phyloP scores from a whole-genome alignment of 495 filamentous ascomycete species.

The Penicillium silybi region DNA sequence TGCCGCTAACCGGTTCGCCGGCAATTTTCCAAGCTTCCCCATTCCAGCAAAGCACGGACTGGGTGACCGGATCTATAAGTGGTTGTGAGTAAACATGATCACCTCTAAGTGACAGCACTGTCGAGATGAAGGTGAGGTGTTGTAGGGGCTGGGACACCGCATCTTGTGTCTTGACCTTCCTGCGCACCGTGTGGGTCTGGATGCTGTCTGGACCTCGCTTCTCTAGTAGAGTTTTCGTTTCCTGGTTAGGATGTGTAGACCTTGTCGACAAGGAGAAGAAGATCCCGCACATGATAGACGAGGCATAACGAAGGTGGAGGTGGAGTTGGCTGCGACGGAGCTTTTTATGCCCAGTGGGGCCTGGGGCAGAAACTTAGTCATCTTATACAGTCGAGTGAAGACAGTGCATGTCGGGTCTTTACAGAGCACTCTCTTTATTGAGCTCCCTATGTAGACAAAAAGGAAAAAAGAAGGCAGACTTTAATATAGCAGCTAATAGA shows the following conservation, averaged over 20 bases:
- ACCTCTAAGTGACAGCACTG: slow-evolving; percentile 82
- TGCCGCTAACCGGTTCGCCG: slow-evolving; percentile 51
- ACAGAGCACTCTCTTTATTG: not conserved
- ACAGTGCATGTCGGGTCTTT: not conserved
- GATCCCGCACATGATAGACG: slow-evolving; percentile 59
- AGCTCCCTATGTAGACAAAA: not conserved
- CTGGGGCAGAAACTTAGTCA: slow-evolving; percentile 22
- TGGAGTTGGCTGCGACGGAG: not conserved
- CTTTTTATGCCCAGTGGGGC: slow-evolving; percentile 12
- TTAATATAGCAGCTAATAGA: not conserved
- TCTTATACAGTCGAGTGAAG: not conserved
- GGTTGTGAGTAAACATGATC: slow-evolving; percentile 69
- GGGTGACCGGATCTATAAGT: slow-evolving; percentile 53
- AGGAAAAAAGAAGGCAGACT: no score
- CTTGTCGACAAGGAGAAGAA: slow-evolving; percentile 48
- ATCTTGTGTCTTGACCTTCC: slow-evolving; percentile 17
- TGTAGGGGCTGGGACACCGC: slow-evolving; percentile 21
- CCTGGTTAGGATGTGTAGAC: slow-evolving; percentile 32
- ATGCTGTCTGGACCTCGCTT: slow-evolving; percentile 56
- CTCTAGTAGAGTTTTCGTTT: slow-evolving; percentile 40
- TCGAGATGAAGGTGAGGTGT: slow-evolving; percentile 67
- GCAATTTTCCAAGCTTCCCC: slow-evolving; percentile 91
- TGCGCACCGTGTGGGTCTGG: slow-evolving; percentile 29
- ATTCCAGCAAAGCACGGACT: slow-evolving; percentile 90
- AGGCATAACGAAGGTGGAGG: not conserved